phyloP scores from a whole-genome alignment of 176 grass and related monocot genomes.

The Eragrostis nindensis region DNA sequence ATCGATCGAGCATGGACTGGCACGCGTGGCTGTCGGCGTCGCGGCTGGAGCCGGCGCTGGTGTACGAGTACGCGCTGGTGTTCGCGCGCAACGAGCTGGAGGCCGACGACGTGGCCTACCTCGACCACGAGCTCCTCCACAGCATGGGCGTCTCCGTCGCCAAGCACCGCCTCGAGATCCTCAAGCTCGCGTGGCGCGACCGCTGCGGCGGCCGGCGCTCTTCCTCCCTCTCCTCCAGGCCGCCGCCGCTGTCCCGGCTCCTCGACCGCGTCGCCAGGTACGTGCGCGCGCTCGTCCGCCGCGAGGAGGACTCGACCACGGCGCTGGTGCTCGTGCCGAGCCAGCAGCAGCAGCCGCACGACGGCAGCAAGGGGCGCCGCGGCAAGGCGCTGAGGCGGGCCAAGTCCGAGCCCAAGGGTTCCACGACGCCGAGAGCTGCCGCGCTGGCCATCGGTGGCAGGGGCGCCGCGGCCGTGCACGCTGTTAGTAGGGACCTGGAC shows the following conservation, averaged over 20 bases:
- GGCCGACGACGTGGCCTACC: constrained; percentile 56
- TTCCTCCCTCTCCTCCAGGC: not conserved
- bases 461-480: constrained; percentile 49
- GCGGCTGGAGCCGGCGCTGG: constrained; percentile 43
- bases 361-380: not conserved
- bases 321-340: constrained; percentile 57
- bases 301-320: constrained; percentile 12
- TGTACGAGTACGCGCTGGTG: constrained; percentile 65
- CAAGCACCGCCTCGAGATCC: constrained; percentile 95
- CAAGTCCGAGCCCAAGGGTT: constrained; percentile 36
- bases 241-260: not conserved
- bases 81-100: constrained; percentile 69
- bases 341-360: constrained; percentile 6
- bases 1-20: constrained; percentile 52
- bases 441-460: constrained; percentile 6
- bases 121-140: constrained; percentile 70
- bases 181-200: constrained; percentile 65
- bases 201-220: not conserved
- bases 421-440: not conserved
- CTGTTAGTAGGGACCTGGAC: constrained; percentile 29
- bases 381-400: constrained; percentile 38
- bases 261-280: constrained; percentile 44
- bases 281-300: constrained; percentile 45
- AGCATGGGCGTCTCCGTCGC: constrained; percentile 87
- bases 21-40: constrained; percentile 61